Conservation (phyloP, 2,329 filamentous ascomycete species). For the Diaporthe ilicicola region DNA sequence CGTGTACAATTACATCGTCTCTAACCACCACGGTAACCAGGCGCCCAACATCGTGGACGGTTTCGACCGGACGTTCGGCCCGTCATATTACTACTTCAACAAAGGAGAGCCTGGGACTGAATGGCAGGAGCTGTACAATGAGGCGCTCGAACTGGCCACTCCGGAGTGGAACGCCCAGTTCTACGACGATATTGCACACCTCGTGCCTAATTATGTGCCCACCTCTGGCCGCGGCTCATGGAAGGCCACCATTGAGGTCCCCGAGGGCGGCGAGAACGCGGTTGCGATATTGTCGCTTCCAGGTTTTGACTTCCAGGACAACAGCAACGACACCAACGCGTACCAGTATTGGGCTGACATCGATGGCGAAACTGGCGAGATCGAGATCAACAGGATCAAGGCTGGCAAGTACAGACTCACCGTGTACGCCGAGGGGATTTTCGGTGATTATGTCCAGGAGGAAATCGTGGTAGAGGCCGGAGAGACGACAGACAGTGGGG, state of each 20-base stretch:
- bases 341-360: slow-evolving; percentile 71
- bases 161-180: slow-evolving; percentile 66
- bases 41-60: slow-evolving; percentile 71
- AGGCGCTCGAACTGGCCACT: slow-evolving; percentile 60
- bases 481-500: slow-evolving; percentile 40
- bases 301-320: slow-evolving; percentile 65
- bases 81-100: slow-evolving; percentile 72
- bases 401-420: slow-evolving; percentile 69
- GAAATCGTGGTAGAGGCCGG: slow-evolving; percentile 53
- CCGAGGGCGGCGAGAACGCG: slow-evolving; percentile 57
- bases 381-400: slow-evolving; percentile 62
- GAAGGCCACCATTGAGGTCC: slow-evolving; percentile 59
- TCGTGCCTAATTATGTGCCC: slow-evolving; percentile 67
- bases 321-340: slow-evolving; percentile 60
- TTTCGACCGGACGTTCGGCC: slow-evolving; percentile 72
- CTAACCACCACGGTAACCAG: slow-evolving; percentile 70
- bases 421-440: slow-evolving; percentile 68
- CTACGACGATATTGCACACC: slow-evolving; percentile 68
- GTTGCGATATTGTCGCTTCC: slow-evolving; percentile 64
- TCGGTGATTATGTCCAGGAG: slow-evolving; percentile 67
- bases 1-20: slow-evolving; percentile 70
- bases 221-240: slow-evolving; percentile 59
- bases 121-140: slow-evolving; percentile 58
- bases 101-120: slow-evolving; percentile 55
- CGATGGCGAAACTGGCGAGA: slow-evolving; percentile 50